These are phyloP conservation scores for Syncephalastrum sp. DNA, from an alignment of 371 early-diverging fungal species.

Conservation along the genomic window DNA sequence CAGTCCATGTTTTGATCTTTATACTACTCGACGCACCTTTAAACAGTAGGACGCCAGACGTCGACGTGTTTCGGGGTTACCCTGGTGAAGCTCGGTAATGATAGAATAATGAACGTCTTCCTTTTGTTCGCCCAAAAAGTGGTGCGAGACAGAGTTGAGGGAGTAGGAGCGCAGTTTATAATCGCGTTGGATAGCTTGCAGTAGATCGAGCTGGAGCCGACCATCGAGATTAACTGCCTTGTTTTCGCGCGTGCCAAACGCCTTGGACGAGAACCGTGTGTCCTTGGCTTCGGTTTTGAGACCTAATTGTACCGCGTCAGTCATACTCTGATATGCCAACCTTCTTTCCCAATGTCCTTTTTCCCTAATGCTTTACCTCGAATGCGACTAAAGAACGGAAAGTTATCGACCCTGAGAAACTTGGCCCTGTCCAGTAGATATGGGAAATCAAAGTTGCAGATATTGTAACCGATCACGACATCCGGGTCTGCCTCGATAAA, in stretches of 20 bases:
- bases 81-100: slow-evolving; percentile 96
- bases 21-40: slow-evolving; percentile 49
- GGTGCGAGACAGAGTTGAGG: slow-evolving; percentile 96
- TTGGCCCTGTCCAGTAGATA: slow-evolving; percentile 96
- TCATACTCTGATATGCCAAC: not conserved
- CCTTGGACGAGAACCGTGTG: slow-evolving; percentile 88
- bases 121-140: slow-evolving; percentile 98
- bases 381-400: slow-evolving; percentile 90
- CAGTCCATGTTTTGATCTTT: not conserved
- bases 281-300: slow-evolving; percentile 76
- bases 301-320: slow-evolving; percentile 16
- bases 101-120: slow-evolving; percentile 99
- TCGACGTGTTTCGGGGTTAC: slow-evolving; percentile 93
- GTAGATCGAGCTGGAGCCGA: slow-evolving; percentile 94
- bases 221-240: slow-evolving; percentile 93
- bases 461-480: slow-evolving; percentile 99
- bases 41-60: slow-evolving; percentile 99
- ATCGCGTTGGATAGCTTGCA: slow-evolving; percentile 96
- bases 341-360: too few species aligned
- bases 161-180: slow-evolving; percentile 98
- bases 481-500: slow-evolving; percentile 92
- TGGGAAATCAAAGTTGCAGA: slow-evolving; percentile 97
- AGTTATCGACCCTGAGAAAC: slow-evolving; percentile 71
- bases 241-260: slow-evolving; percentile 90
- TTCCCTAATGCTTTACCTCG: slow-evolving; percentile 37